Conservation (phyloP, 1,284 basidiomycete species). For the Rhodotorula sp. region DNA sequence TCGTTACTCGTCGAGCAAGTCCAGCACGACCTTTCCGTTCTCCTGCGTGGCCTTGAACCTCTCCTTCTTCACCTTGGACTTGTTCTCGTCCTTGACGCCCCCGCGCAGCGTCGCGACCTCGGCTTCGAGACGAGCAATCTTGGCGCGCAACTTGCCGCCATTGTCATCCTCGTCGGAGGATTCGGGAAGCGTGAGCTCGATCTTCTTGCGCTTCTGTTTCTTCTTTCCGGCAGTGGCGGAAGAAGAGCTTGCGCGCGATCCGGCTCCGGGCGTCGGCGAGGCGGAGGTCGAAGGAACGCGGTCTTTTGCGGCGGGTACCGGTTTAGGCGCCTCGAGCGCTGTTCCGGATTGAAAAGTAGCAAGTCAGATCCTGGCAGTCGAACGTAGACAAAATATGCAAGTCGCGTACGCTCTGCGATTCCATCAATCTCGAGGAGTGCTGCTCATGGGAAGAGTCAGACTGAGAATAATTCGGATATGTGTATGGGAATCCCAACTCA, state of each 20-base stretch:
- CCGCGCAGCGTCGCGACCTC: too few species aligned
- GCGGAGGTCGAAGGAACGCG: neutral
- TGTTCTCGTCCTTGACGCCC: neutral
- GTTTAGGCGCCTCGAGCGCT: neutral
- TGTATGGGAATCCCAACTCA: too few species aligned
- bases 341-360: too few species aligned
- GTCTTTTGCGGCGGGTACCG: neutral
- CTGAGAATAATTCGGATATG: too few species aligned
- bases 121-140: slow-evolving; percentile 10
- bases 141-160: neutral
- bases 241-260: neutral
- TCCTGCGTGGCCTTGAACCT: slow-evolving; percentile 8
- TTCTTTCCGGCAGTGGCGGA: neutral
- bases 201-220: slow-evolving; percentile 9
- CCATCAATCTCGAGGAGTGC: slow-evolving; percentile 25
- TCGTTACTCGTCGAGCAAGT: slow-evolving; percentile 10
- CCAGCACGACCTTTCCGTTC: slow-evolving; percentile 7
- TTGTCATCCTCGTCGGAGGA: slow-evolving; percentile 11
- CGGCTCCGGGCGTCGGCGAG: neutral
- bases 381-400: too few species aligned
- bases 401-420: slow-evolving; percentile 11
- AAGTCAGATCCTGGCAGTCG: neutral
- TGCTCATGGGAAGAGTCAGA: neutral
- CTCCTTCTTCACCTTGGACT: slow-evolving; percentile 1
- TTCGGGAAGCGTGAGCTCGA: slow-evolving; percentile 12